Evolutionary conservation across 768 basidiomycete genomes (phyloP).

Genomic region (Imleria badia): DNA sequence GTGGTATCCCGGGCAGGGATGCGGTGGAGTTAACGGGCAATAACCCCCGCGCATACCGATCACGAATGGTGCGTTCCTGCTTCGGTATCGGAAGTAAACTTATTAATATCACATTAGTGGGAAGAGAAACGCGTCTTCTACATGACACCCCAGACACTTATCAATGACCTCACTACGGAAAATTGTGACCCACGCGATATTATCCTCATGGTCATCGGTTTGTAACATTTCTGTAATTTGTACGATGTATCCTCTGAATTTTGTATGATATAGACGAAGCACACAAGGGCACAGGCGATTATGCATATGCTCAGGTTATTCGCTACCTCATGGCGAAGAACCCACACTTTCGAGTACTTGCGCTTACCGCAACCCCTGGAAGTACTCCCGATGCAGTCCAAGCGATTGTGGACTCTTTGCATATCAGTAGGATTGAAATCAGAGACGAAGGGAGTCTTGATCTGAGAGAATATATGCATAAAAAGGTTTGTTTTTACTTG

Average conservation of each 20-base stretch:
- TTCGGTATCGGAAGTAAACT: background rate
- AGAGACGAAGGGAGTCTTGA: conserved; percentile 90
- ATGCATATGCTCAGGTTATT: conserved; percentile 87
- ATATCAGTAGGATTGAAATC: conserved; percentile 94
- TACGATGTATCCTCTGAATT: conserved; percentile 2
- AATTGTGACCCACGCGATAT: conserved; percentile 79
- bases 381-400: conserved; percentile 85
- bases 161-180: conserved; percentile 77
- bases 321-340: conserved; percentile 93
- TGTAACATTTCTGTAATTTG: conserved; percentile 15
- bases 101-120: conserved; percentile 52
- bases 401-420: conserved; percentile 84
- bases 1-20: conserved; percentile 88
- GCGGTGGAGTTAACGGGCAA: conserved; percentile 87
- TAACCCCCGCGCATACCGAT: conserved; percentile 51
- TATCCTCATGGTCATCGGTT: conserved; percentile 85
- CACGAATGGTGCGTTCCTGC: conserved; percentile 52
- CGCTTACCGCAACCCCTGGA: conserved; percentile 95
- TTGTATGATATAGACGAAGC: conserved; percentile 70
- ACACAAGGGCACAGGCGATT: conserved; percentile 90
- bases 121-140: conserved; percentile 83
- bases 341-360: conserved; percentile 88
- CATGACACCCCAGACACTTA: conserved; percentile 93
- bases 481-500: conserved; percentile 59
- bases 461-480: conserved; percentile 79